Evolutionary conservation across 148 eudicot species (phyloP).

Genomic region (Arctostaphylos glauca): DNA sequence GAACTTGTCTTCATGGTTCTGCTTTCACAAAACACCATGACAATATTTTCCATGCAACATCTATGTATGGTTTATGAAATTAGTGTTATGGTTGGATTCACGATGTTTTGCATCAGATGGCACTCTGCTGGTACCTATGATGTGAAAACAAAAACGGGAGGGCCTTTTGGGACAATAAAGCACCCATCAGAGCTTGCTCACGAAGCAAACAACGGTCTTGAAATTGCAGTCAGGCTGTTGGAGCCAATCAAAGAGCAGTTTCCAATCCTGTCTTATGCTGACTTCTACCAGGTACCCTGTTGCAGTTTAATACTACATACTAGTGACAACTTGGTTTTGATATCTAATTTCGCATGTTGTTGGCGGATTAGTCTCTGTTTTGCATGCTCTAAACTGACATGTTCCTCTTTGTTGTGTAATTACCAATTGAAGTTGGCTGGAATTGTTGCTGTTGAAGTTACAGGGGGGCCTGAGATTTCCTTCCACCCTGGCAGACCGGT

Average conservation of each 20-base stretch:
- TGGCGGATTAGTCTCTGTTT: background rate
- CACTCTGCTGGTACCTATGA: constrained; percentile 83
- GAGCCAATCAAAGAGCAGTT: constrained; percentile 69
- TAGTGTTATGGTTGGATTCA: too few relatives aligned
- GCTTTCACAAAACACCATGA: too few relatives aligned
- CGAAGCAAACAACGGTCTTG: constrained; percentile 67
- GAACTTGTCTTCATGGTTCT: too few relatives aligned
- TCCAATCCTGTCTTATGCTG: constrained; percentile 51
- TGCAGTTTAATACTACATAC: background rate
- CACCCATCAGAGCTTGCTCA: constrained; percentile 52
- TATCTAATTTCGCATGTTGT: background rate
- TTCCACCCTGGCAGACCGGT: constrained; percentile 77
- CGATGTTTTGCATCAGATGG: constrained; percentile 43
- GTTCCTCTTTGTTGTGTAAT: background rate
- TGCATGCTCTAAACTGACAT: background rate
- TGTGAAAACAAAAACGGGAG: constrained; percentile 60
- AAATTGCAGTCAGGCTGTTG: constrained; percentile 60
- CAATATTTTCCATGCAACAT: too few relatives aligned
- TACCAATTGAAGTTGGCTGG: constrained; percentile 53
- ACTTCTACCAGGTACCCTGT: constrained; percentile 55
- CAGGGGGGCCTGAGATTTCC: constrained; percentile 74
- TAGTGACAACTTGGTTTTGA: background rate
- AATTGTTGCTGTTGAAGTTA: constrained; percentile 59
- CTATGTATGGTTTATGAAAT: too few relatives aligned
- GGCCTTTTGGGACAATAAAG: constrained; percentile 76